phyloP scores from a whole-genome alignment of 805 yeast species.

The Yamadazyma ubonensis region DNA sequence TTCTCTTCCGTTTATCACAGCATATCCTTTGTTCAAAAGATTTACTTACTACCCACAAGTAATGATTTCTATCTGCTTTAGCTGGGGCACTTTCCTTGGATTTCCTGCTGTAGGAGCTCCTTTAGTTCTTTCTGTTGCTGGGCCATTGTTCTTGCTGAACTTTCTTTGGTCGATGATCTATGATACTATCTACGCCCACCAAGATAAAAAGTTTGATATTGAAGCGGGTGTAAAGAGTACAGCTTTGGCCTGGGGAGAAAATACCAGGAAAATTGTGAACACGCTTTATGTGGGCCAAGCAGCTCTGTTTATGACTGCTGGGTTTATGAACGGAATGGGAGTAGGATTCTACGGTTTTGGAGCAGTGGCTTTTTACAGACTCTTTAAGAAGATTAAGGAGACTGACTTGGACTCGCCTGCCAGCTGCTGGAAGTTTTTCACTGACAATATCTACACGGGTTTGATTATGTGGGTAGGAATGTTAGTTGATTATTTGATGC shows the following conservation, averaged over 20 bases:
- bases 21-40: slow-evolving; percentile 91
- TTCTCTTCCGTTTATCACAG: slow-evolving; percentile 73
- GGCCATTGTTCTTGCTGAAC: slow-evolving; percentile 72
- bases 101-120: slow-evolving; percentile 92
- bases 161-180: slow-evolving; percentile 93
- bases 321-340: slow-evolving; percentile 75
- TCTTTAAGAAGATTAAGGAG: slow-evolving; percentile 62
- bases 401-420: slow-evolving; percentile 80
- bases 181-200: slow-evolving; percentile 97
- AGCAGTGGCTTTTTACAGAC: slow-evolving; percentile 64
- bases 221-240: slow-evolving; percentile 93
- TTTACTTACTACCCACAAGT: slow-evolving; percentile 95
- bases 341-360: slow-evolving; percentile 77
- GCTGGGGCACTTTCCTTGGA: slow-evolving; percentile 93
- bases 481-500: slow-evolving; percentile 55
- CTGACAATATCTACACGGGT: slow-evolving; percentile 75
- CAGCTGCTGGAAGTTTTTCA: slow-evolving; percentile 81
- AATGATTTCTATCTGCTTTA: slow-evolving; percentile 75
- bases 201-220: slow-evolving; percentile 85
- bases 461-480: slow-evolving; percentile 65
- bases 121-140: slow-evolving; percentile 71
- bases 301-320: slow-evolving; percentile 62
- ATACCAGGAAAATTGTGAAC: slow-evolving; percentile 66
- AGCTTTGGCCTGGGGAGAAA: slow-evolving; percentile 90
- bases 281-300: slow-evolving; percentile 69